These are phyloP conservation scores for Xylaria castorea DNA, from an alignment of 495 filamentous ascomycete genomes.

Conservation along the genomic window DNA sequence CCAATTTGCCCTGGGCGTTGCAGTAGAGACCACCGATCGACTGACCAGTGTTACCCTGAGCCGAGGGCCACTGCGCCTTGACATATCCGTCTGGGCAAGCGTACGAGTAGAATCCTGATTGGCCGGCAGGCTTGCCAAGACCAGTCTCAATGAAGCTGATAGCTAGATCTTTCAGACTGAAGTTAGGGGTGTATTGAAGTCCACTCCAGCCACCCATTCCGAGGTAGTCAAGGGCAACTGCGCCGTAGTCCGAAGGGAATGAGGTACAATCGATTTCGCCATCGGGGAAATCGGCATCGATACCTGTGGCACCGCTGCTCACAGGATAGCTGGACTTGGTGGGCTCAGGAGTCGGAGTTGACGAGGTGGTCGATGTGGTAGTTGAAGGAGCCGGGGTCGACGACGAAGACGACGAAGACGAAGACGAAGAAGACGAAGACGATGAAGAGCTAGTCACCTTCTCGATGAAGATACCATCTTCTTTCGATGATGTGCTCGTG, in stretches of 20 bases:
- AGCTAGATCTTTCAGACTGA: constrained; percentile 38
- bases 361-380: constrained; percentile 24
- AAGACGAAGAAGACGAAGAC: too few species aligned
- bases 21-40: constrained; percentile 90
- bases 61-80: constrained; percentile 87
- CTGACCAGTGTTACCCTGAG: constrained; percentile 83
- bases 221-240: constrained; percentile 72
- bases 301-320: constrained; percentile 53
- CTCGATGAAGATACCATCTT: constrained; percentile 40
- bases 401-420: constrained; percentile 34
- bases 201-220: constrained; percentile 79
- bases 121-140: constrained; percentile 66
- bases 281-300: constrained; percentile 77
- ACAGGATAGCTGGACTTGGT: constrained; percentile 20
- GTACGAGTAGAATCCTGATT: constrained; percentile 84
- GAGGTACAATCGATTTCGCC: constrained; percentile 71
- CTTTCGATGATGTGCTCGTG: constrained; percentile 40
- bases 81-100: constrained; percentile 90
- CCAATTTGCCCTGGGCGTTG: constrained; percentile 74
- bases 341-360: constrained; percentile 24
- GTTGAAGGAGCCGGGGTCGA: constrained; percentile 33
- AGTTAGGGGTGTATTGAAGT: constrained; percentile 65
- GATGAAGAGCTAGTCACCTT: constrained; percentile 40
- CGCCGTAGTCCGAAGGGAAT: constrained; percentile 87
- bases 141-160: constrained; percentile 66